Base-by-base conservation (phyloP, 2,329 filamentous ascomycete genomes). In the Sporothrix brunneoviolacea region DNA sequence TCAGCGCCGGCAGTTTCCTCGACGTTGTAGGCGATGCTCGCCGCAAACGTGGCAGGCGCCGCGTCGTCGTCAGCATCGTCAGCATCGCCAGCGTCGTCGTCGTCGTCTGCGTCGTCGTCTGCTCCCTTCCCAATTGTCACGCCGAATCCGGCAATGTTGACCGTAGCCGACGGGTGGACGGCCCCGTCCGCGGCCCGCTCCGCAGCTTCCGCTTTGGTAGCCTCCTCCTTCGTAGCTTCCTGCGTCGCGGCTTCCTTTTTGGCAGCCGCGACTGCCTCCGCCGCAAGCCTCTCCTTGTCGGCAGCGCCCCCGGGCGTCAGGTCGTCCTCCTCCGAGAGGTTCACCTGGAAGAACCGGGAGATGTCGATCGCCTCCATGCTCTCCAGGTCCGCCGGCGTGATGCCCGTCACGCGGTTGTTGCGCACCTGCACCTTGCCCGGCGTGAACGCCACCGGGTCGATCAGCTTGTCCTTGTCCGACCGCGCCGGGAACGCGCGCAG, bases 381-480 rank as follows among this genome's bases (percentile, higher is more conserved):
- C 24, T 30, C 24, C 32, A 48, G 39, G 9, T 52, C 43, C 2
- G 36, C 24, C 22, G 21, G 21, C 16, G 37, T 33, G n/a, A 48
- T 21, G 2, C 50, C 44, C 8, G 38, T 21, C n/a, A 43, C 50
- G 13, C 22, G 42, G 50, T 43, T 48, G 38, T 44, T 48, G 27
- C n/a, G 10, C 30, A 52, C 10, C 28, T 48, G 44, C 32, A 39
- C n/a, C 38, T 39, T 48, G 22, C 39, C 38, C 2, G 50, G 50
- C 16, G 28, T 39, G 16, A 52, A 38, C 9, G 33, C 38, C 15
- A 52, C 45, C 10, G 38, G 37, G 38, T 48, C 50, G 39, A 48
- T 48, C 16, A 43, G 18, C 32, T 35, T 37, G 50, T 52, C 50
- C 44, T 48, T 24, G 32, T 52, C 50, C 10, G 44, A 44, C 30